Base-by-base conservation (phyloP, 768 basidiomycete genomes). In the Paxillus involutus region DNA sequence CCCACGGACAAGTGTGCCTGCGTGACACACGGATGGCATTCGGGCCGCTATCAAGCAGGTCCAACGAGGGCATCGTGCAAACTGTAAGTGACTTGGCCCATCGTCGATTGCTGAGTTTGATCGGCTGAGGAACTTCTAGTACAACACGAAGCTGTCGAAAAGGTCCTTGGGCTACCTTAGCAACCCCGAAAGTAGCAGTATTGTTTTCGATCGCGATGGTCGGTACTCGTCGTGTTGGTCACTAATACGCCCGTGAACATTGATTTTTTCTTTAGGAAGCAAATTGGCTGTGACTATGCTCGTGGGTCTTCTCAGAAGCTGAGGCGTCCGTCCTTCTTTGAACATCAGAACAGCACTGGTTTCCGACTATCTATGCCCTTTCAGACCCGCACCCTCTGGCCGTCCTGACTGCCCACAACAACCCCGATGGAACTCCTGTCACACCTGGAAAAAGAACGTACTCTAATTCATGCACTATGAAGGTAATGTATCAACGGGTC, bases 11-110 rank as follows among this genome's bases (percentile, higher is more conserved):
- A 21, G 83, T 90, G 3, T 82, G 78, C 59, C 79, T 92, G 52
- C 81, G 87, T 14, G 89, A 92, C 66, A 71, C 73, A 14, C 76
- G 89, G 12, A 90, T 89, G 86, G 80, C 86, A 0, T 91, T 90
- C 67, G 85, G 85, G 17, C 75, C 83, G 42, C 59, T 67, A 17
- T 67, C 67, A 16, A 66, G 65, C 11, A 68, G 82, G 35, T 74
- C 77, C 3, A 67, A 74, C 16, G 66, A 79, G 12, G 87, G 88
- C 0, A 72, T 86, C 1, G 81, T 89, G 8, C 79, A 78, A 52
- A 75, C 16, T 44, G 58, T 52, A 17, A 52, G 43, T 32, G 3
- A 16, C 21, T 21, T 21, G 21, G 21, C 51, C 47, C 17, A 40
- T 30, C 30, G 10, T 49, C 44, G 35, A 53, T 50, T 44, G 19